Evolutionary conservation across 2,329 filamentous ascomycete species (phyloP), one percentile per base, ranked within the genome.

Genomic region (Teratosphaeria zuluensis): DNA sequence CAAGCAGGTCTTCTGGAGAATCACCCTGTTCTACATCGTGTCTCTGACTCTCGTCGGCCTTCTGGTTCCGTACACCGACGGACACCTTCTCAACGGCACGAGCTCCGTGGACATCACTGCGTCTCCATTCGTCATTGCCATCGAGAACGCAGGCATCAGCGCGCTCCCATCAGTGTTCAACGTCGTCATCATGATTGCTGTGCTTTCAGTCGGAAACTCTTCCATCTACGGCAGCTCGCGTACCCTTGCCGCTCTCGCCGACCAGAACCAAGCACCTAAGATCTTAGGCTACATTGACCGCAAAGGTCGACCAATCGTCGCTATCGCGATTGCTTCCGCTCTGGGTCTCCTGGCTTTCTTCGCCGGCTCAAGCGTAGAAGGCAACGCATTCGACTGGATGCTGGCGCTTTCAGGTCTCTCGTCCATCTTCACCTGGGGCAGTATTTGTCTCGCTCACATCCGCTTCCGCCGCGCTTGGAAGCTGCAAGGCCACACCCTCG

Each of bases 1-100:
- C 68, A 95, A 95, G 76, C 91, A 95, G 72, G 90, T 96, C 24
- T 96, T 96, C 74, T 96, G 92, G 91, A 87, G 92, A 68, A 95
- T 96, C 69, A 84, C 85, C 3, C 80, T 95, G 32, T 96, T 96
- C 77, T 96, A 96, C 75, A 81, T 96, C 55, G 84, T 95, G 35
- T 88, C 89, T 0, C 80, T 96, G 11, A 84, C 84, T 4, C 77
- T 96, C 3, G 84, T 96, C 59, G 90, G 92, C 30, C 80, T 96
- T 0, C 79, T 96, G 2, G 90, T 96, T 0, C 88, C 87, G 0
- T 92, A 88, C 71, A 76, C 82, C 66, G 83, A 95, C 61, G 58
- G 69, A 0, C 78, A 80, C 3, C 84, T 96, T 0, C 77, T 90
- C 1, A 78, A 78, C 11, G 78, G 79, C 48, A 76, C 72, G 28